Base-by-base conservation (phyloP, 1,284 basidiomycete species). In the Vanrija sp. region DNA sequence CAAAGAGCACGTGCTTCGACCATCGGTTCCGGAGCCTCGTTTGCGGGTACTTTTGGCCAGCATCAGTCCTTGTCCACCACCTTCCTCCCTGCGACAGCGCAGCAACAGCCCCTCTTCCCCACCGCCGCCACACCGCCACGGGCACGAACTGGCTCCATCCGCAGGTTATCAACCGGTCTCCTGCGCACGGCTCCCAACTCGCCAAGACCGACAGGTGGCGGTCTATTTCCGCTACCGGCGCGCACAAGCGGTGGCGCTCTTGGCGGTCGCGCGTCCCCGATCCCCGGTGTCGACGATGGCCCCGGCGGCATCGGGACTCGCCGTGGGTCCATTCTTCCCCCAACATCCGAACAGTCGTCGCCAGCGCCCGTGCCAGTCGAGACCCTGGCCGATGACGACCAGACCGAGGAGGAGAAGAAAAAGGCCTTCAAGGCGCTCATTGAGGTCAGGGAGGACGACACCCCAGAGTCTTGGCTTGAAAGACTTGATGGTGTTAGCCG, bases 401-500 rank as follows among this genome's bases (percentile, higher is more conserved):
- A 24, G 35, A 15, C 35, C 7, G 27, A 31, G 8, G 35, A 35
- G 22, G 25, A 46, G 23, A 35, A 31, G 31, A 31, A 31, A 14
- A 31, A 31, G 31, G 31, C 31, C 12, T 31, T 31, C 31, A 31
- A 31, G 31, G 31, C 31, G 10, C 31, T 31, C 31, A 31, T 31
- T 14, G 31, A 31, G 31, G 39, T 53, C 10, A 39, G 27, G 15
- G 35, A 16, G 14, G 83, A 81, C 39, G 89, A 94, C 71, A 82
- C 84, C 16, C 84, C 88, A 2, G 84, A 84, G 57, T 68, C 75
- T 0, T 95, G 88, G 75, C 71, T 94, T 31, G 67, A 75, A 8
- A 80, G 89, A 51, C 73, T 95, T 24, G 71, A 80, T 36, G 75
- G 79, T 27, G 82, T 92, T 14, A 84, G 81, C 61, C 87, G 88